A percentile compares a stretch with the other conserved stretches of the same genome.
These are phyloP conservation scores for Ochetophila trinervis DNA, from an alignment of 306 rosid genomes.

Conservation along the genomic window DNA sequence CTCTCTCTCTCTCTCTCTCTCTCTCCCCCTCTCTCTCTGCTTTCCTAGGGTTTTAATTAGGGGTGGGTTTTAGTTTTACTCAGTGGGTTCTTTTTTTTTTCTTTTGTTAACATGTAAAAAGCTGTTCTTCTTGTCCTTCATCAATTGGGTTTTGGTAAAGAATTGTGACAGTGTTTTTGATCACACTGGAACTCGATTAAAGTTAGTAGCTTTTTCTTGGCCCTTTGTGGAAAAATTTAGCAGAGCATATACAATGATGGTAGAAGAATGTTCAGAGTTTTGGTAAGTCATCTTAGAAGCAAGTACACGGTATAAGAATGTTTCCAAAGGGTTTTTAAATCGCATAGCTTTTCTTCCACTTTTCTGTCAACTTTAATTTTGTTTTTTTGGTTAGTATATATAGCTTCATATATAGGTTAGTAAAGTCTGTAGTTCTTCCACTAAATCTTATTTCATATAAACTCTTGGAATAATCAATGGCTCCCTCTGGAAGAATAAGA, in stretches of 20 bases:
- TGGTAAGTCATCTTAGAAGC: too few relatives aligned
- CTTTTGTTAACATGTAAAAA: background rate
- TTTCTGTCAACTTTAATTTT: slow-evolving; percentile 43
- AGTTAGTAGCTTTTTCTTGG: background rate
- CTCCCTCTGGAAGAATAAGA: slow-evolving; percentile 48
- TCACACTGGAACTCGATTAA: background rate
- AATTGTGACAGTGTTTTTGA: background rate
- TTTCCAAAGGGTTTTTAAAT: slow-evolving; percentile 26
- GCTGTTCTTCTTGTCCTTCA: background rate
- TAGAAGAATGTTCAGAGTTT: too few relatives aligned
- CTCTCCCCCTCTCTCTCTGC: background rate
- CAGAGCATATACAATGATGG: background rate
- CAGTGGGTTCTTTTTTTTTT: background rate
- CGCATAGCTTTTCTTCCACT: slow-evolving; percentile 28
- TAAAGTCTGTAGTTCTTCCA: background rate
- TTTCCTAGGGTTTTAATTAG: slow-evolving; percentile 20
- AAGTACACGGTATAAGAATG: slow-evolving; percentile 17
- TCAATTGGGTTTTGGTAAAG: slow-evolving; percentile 14
- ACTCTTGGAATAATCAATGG: slow-evolving; percentile 50
- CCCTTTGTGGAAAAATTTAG: background rate
- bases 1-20: background rate
- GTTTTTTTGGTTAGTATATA: background rate
- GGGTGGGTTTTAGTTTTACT: slow-evolving; percentile 7
- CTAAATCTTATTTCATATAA: slow-evolving; percentile 7
- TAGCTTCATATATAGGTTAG: background rate